Evolutionary conservation across 2,329 filamentous ascomycete genomes (phyloP).

Genomic region (Plenodomus lindquistii): DNA sequence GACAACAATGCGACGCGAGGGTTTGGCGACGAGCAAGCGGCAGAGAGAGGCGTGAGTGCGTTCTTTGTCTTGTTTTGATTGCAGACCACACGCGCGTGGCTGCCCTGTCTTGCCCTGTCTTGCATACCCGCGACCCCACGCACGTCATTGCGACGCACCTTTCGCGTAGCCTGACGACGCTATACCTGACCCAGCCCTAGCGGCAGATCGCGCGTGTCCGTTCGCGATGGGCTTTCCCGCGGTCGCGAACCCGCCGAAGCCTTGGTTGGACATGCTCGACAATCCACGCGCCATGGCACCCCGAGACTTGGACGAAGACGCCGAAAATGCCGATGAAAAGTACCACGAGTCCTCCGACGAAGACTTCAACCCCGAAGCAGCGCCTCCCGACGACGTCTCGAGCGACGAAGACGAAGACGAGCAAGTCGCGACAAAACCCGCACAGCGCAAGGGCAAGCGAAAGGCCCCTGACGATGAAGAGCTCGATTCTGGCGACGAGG

Average conservation of each 20-base stretch:
- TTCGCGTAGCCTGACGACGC: slow-evolving; percentile 10
- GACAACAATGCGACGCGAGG: slow-evolving; percentile 6
- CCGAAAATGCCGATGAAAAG: slow-evolving; percentile 45
- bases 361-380: slow-evolving; percentile 74
- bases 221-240: slow-evolving; percentile 3
- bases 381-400: slow-evolving; percentile 51
- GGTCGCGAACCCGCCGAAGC: not conserved
- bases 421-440: slow-evolving; percentile 24
- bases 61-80: slow-evolving; percentile 29
- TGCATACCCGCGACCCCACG: slow-evolving; percentile 24
- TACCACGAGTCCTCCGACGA: slow-evolving; percentile 70
- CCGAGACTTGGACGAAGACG: slow-evolving; percentile 32
- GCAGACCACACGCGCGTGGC: slow-evolving; percentile 27
- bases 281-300: slow-evolving; percentile 28
- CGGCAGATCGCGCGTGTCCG: slow-evolving; percentile 20
- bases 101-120: slow-evolving; percentile 1
- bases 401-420: slow-evolving; percentile 51
- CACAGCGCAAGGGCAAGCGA: slow-evolving; percentile 33
- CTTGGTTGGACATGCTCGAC: slow-evolving; percentile 6
- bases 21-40: too few relatives aligned
- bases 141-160: slow-evolving; percentile 22
- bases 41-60: not conserved
- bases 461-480: slow-evolving; percentile 36
- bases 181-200: slow-evolving; percentile 13
- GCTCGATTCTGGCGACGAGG: slow-evolving; percentile 69